A percentile compares a stretch with the other conserved stretches of the same genome.
Conservation (phyloP, 2,329 filamentous ascomycete genomes). For the Moelleriella libera region DNA sequence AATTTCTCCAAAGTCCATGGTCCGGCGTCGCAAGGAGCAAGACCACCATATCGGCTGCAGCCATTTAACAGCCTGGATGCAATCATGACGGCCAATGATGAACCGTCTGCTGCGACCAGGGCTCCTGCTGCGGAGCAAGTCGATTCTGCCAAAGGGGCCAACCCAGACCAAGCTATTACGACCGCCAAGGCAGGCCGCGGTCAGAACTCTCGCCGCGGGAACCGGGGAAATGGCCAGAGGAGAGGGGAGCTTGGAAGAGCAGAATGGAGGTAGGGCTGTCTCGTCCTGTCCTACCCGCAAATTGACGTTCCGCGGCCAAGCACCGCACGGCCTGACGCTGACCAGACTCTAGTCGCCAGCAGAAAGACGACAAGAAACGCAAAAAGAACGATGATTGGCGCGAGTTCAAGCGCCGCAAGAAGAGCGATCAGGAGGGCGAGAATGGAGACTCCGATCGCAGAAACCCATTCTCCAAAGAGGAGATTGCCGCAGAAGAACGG, state of each 20-base stretch:
- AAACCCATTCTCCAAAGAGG: conserved; percentile 53
- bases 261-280: conserved; percentile 6
- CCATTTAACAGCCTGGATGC: conserved; percentile 8
- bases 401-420: conserved; percentile 27
- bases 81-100: conserved; percentile 17
- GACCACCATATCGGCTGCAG: too few relatives aligned
- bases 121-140: conserved; percentile 6
- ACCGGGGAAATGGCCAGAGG: conserved; percentile 3
- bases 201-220: conserved; percentile 4
- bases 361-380: conserved; percentile 20
- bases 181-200: not conserved
- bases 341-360: conserved; percentile 20
- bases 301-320: not conserved
- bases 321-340: conserved; percentile 10
- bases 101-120: conserved; percentile 13
- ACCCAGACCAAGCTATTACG: not conserved
- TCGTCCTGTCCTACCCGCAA: not conserved
- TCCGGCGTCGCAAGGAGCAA: too few relatives aligned
- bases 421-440: conserved; percentile 18
- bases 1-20: too few relatives aligned
- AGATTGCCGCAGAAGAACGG: conserved; percentile 76
- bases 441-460: conserved; percentile 14
- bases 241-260: conserved; percentile 15
- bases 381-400: conserved; percentile 24
- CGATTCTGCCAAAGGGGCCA: conserved; percentile 3